Evolutionary conservation across 352 stramenopile species (phyloP).

Genomic region (Globisporangium nagaii): DNA sequence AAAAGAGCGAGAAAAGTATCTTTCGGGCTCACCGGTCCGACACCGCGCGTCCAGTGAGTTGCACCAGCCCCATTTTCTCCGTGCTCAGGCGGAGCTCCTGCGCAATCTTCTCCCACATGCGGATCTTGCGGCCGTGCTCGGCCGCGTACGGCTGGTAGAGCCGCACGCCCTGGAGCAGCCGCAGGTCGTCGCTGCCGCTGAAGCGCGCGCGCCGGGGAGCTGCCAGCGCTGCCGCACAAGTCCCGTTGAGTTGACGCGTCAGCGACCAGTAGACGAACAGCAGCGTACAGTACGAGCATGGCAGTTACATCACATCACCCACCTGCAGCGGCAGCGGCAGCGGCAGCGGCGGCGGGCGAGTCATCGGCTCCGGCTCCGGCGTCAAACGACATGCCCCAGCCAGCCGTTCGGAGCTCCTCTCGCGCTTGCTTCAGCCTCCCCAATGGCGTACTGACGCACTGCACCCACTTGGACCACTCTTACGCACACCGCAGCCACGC

Average conservation of each 20-base stretch:
- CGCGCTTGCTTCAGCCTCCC: not conserved
- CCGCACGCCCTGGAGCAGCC: constrained; percentile 34
- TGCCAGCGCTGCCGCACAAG: not conserved
- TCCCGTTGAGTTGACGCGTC: constrained; percentile 1
- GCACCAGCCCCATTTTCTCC: constrained; percentile 21
- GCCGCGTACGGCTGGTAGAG: constrained; percentile 38
- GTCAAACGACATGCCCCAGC: constrained; percentile 4
- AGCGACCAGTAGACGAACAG: not conserved
- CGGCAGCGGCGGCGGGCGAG: not conserved
- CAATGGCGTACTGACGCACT: constrained; percentile 2
- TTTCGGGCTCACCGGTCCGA: constrained; percentile 25
- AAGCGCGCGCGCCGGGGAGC: constrained; percentile 24
- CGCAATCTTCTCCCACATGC: constrained; percentile 45
- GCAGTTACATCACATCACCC: not conserved
- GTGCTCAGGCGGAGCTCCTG: constrained; percentile 26
- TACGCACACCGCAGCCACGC: constrained; percentile 1
- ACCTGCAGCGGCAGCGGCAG: too few relatives aligned
- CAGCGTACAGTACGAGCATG: not conserved
- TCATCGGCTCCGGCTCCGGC: not conserved
- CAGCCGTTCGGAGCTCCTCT: constrained; percentile 3
- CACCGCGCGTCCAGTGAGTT: constrained; percentile 29
- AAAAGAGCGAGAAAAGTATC: constrained; percentile 1
- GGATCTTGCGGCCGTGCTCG: constrained; percentile 43
- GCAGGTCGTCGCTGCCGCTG: constrained; percentile 32
- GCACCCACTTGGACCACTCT: constrained; percentile 3